A percentile compares a stretch with the other conserved stretches of the same genome.
phyloP scores from a whole-genome alignment of 1,139 yeast species.

The Yamadazyma triangularis region DNA sequence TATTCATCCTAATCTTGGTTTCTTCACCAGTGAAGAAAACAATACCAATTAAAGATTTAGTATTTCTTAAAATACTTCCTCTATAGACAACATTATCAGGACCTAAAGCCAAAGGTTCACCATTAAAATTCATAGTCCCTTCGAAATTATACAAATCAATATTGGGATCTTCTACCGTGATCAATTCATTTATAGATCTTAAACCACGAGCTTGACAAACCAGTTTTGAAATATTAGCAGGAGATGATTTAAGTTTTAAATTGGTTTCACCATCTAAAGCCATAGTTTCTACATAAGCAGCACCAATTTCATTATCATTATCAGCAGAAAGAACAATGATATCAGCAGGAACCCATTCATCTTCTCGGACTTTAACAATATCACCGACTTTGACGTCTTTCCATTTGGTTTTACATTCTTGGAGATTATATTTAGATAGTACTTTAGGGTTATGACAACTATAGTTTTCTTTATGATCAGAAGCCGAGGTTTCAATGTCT shows the following conservation, averaged over 20 bases:
- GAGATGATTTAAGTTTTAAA: conserved; percentile 69
- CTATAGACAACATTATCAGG: conserved; percentile 81
- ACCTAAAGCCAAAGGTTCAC: conserved; percentile 53
- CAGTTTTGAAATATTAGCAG: conserved; percentile 51
- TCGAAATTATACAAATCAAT: conserved; percentile 87
- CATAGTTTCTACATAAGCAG: conserved; percentile 90
- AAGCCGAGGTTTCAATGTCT: conserved; percentile 7
- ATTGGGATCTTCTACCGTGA: conserved; percentile 87
- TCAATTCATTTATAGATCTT: conserved; percentile 44
- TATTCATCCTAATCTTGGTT: conserved; percentile 93
- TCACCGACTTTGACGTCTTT: conserved; percentile 81
- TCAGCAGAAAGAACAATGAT: conserved; percentile 59
- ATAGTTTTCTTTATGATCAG: conserved; percentile 4
- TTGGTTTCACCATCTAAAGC: conserved; percentile 97
- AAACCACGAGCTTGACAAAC: conserved; percentile 51
- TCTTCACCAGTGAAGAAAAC: conserved; percentile 95
- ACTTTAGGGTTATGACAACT: conserved; percentile 12
- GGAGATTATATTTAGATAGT: conserved; percentile 30
- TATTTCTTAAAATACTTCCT: conserved; percentile 85
- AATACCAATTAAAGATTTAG: conserved; percentile 66
- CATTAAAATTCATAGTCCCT: conserved; percentile 40
- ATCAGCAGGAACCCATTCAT: conserved; percentile 96
- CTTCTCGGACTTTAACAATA: conserved; percentile 62
- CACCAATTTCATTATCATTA: conserved; percentile 57
- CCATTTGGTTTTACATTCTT: conserved; percentile 52